Conservation (phyloP, 2,329 filamentous ascomycete species). For the Colletotrichum musicola region DNA sequence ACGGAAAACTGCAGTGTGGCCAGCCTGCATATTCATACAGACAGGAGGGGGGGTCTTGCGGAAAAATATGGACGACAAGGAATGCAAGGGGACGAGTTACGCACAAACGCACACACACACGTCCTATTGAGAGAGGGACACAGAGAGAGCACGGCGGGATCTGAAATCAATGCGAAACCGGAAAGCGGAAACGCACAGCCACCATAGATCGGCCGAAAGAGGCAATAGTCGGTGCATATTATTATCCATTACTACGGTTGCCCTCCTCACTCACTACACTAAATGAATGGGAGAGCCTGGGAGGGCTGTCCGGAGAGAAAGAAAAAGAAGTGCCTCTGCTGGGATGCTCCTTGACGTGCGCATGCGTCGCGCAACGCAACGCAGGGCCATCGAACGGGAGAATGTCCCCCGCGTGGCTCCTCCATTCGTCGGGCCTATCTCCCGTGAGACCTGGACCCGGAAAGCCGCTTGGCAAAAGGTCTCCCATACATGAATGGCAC, state of each 20-base stretch:
- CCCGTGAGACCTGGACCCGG: no score
- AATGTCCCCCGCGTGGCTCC: slow-evolving; percentile 24
- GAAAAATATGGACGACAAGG: background rate
- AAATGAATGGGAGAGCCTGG: no score
- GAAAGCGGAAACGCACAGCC: slow-evolving; percentile 38
- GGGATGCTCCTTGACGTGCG: slow-evolving; percentile 17
- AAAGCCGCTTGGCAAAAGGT: no score
- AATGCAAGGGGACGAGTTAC: no score
- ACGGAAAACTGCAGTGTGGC: slow-evolving; percentile 6
- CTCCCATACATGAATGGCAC: no score
- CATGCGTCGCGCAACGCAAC: background rate
- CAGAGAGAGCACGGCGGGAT: slow-evolving; percentile 30
- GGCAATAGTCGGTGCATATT: slow-evolving; percentile 20
- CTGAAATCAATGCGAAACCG: slow-evolving; percentile 40
- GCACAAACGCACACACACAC: no score
- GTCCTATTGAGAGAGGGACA: background rate
- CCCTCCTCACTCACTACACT: no score
- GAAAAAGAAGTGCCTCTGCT: background rate
- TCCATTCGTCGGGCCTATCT: background rate
- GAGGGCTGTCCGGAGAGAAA: no score
- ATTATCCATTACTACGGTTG: background rate
- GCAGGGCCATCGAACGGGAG: slow-evolving; percentile 13
- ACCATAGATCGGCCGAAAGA: slow-evolving; percentile 33
- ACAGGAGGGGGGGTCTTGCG: background rate
- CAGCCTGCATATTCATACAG: slow-evolving; percentile 30